Percentiles rank a stretch among this genome's conserved stretches.
These are phyloP conservation scores for Sphaerobolus stellatus DNA, from an alignment of 1,284 basidiomycete species.

Conservation along the genomic window DNA sequence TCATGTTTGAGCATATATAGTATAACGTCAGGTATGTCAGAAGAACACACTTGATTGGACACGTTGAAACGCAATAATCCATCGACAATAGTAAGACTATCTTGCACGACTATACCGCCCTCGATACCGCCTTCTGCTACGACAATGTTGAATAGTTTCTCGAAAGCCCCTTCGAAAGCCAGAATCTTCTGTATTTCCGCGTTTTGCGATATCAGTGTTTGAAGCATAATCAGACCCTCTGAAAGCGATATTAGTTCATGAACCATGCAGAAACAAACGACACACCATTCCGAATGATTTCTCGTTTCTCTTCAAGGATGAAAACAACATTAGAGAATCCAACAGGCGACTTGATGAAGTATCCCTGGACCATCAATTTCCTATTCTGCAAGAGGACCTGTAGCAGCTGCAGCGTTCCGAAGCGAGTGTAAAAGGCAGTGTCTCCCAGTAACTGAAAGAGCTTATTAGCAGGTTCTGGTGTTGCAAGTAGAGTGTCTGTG, in stretches of 20 bases:
- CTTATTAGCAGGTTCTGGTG: conserved; percentile 72
- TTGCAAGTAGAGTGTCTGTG: conserved; percentile 68
- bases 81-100: conserved; percentile 84
- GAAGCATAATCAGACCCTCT: conserved; percentile 84
- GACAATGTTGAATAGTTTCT: conserved; percentile 90
- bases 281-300: conserved; percentile 82
- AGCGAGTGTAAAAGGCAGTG: conserved; percentile 83
- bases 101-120: conserved; percentile 85
- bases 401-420: conserved; percentile 84
- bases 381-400: conserved; percentile 78
- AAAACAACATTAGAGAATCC: conserved; percentile 58
- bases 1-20: not conserved
- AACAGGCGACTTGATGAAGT: conserved; percentile 82
- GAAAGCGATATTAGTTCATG: conserved; percentile 3
- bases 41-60: conserved; percentile 80
- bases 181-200: conserved; percentile 96
- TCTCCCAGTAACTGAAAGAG: conserved; percentile 78
- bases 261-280: conserved; percentile 11
- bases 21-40: not conserved
- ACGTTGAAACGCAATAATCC: conserved; percentile 88
- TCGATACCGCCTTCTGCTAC: conserved; percentile 89
- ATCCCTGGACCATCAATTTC: conserved; percentile 78
- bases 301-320: conserved; percentile 75
- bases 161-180: conserved; percentile 96
- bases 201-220: conserved; percentile 81